Conservation (phyloP, 2,329 filamentous ascomycete species). For the Colletotrichum eleusines region DNA sequence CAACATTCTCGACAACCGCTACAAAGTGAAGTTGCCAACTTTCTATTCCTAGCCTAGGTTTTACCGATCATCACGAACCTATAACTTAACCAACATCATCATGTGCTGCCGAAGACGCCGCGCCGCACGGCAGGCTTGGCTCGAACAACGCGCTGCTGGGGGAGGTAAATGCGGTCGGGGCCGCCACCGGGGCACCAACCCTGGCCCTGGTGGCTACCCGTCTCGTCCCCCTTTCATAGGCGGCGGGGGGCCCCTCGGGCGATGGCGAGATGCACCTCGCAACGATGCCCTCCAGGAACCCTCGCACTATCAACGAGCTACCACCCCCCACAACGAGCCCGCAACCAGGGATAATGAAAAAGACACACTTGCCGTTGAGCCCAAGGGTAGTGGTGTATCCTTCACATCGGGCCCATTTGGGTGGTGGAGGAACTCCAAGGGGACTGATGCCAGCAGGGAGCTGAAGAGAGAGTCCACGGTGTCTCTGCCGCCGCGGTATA, state of each 20-base stretch:
- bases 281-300: background rate
- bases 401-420: constrained; percentile 24
- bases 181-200: constrained; percentile 7
- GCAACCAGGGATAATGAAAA: constrained; percentile 18
- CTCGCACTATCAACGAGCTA: background rate
- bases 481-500: constrained; percentile 22
- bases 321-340: background rate
- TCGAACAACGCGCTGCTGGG: constrained; percentile 29
- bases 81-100: background rate
- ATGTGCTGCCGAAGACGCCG: constrained; percentile 35
- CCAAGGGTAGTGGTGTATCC: constrained; percentile 6
- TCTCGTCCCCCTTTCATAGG: constrained; percentile 24
- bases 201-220: constrained; percentile 1
- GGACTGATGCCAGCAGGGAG: background rate
- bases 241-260: constrained; percentile 16
- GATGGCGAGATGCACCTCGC: constrained; percentile 19
- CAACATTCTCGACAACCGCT: background rate
- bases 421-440: constrained; percentile 12
- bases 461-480: constrained; percentile 19
- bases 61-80: background rate
- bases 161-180: constrained; percentile 19
- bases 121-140: constrained; percentile 35
- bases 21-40: background rate
- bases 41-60: background rate
- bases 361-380: background rate